phyloP scores from a whole-genome alignment of 164 flowering plant genomes.

The Magnolia officinalis region DNA sequence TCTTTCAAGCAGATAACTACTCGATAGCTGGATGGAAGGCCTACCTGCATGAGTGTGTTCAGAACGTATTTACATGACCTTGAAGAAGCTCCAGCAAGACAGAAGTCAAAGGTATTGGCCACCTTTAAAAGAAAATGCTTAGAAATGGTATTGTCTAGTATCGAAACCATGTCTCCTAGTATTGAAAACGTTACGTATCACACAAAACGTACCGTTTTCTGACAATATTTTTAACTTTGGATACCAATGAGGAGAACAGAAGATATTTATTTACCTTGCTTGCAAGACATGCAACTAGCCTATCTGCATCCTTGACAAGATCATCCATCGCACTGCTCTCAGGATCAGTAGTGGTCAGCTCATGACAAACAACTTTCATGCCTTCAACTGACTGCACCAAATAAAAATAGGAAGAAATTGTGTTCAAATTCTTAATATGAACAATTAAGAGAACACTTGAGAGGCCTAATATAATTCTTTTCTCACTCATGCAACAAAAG shows the following conservation, averaged over 20 bases:
- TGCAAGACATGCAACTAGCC: slow-evolving; percentile 88
- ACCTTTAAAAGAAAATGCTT: slow-evolving; percentile 40
- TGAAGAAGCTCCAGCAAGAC: slow-evolving; percentile 91
- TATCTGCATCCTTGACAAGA: slow-evolving; percentile 81
- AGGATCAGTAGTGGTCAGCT: slow-evolving; percentile 80
- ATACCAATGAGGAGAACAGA: not conserved
- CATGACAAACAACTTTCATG: slow-evolving; percentile 97
- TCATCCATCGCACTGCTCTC: slow-evolving; percentile 81
- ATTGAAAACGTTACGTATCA: too few species aligned
- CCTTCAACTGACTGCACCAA: slow-evolving; percentile 89
- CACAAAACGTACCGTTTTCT: too few species aligned
- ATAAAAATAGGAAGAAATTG: not conserved
- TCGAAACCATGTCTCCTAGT: too few species aligned
- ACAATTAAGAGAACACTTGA: not conserved
- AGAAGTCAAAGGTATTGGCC: slow-evolving; percentile 86
- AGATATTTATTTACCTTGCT: slow-evolving; percentile 49
- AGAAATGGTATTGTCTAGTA: not conserved
- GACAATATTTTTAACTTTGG: too few species aligned
- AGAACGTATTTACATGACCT: slow-evolving; percentile 98
- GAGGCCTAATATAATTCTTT: too few species aligned
- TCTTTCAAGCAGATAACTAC: not conserved
- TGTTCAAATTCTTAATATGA: not conserved
- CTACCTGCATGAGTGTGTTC: slow-evolving; percentile 96
- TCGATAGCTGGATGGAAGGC: not conserved
- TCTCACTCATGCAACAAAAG: not conserved